A percentile compares a stretch with the other conserved stretches of the same genome.
Evolutionary conservation across 106 monocot species (phyloP).

Genomic region (Cymbidium sinense): DNA sequence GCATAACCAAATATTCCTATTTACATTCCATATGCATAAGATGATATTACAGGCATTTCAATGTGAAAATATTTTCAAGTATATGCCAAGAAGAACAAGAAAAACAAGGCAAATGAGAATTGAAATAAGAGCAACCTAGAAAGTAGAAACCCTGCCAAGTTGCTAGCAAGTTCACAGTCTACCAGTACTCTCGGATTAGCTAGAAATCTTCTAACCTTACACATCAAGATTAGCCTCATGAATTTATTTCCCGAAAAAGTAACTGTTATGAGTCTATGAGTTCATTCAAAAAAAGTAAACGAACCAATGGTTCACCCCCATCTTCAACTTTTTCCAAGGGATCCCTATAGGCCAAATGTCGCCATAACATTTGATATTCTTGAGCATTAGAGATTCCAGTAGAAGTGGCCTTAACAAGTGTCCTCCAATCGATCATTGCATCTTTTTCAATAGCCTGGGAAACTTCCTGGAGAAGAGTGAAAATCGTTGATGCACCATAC

Average conservation of each 20-base stretch:
- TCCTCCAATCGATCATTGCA: conserved; percentile 66
- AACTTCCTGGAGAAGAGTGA: conserved; percentile 57
- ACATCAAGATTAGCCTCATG: background rate
- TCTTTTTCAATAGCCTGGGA: conserved; percentile 27
- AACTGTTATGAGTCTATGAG: background rate
- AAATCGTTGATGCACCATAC: conserved; percentile 42
- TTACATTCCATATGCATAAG: background rate
- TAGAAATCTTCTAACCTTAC: background rate
- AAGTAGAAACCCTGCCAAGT: background rate
- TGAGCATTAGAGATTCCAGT: conserved; percentile 70
- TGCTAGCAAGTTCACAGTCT: background rate
- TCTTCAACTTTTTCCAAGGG: conserved; percentile 63
- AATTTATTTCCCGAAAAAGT: background rate
- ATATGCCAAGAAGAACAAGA: background rate
- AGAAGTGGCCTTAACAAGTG: conserved; percentile 39
- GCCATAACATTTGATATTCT: conserved; percentile 98
- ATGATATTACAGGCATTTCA: background rate
- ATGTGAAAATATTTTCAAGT: background rate
- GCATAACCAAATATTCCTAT: background rate
- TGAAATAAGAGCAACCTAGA: background rate
- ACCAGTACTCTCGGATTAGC: background rate
- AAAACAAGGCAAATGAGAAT: background rate
- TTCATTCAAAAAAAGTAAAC: conserved; percentile 14
- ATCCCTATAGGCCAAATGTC: conserved; percentile 65
- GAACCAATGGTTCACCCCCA: conserved; percentile 57